Evolutionary conservation across 2,329 filamentous ascomycete species (phyloP).

Genomic region (Fusarium sp.): DNA sequence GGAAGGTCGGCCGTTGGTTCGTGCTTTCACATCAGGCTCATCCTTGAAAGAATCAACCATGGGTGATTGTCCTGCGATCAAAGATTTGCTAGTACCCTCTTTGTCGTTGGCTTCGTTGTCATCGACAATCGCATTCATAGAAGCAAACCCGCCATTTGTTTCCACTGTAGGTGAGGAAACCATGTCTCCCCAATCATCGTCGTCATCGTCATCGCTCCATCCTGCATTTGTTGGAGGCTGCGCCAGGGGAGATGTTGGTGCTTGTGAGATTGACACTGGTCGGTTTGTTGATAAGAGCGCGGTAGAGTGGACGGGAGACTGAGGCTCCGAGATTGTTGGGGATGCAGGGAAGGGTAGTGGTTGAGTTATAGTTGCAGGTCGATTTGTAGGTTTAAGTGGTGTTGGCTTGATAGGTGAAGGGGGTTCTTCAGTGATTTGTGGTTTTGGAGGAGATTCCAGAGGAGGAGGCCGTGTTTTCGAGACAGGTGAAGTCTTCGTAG

Average conservation of each 20-base stretch:
- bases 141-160: conserved; percentile 34
- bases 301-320: conserved; percentile 19
- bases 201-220: conserved; percentile 52
- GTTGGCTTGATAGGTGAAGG: conserved; percentile 30
- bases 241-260: conserved; percentile 39
- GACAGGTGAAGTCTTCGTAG: conserved; percentile 16
- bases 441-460: conserved; percentile 6
- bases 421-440: conserved; percentile 19
- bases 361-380: conserved; percentile 36
- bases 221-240: conserved; percentile 36
- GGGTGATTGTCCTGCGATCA: conserved; percentile 14
- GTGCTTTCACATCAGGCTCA: not conserved
- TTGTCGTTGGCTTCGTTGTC: not conserved
- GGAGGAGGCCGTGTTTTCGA: not conserved
- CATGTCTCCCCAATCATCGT: conserved; percentile 73
- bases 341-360: conserved; percentile 32
- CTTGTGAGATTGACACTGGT: conserved; percentile 32
- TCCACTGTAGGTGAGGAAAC: conserved; percentile 51
- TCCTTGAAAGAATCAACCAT: conserved; percentile 6
- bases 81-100: conserved; percentile 13
- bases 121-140: conserved; percentile 31
- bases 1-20: conserved; percentile 19
- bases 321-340: conserved; percentile 24
- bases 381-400: conserved; percentile 32
- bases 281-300: conserved; percentile 21